Percentiles rank a stretch among this genome's conserved stretches.
Evolutionary conservation across 345 rosid species (phyloP).

Genomic region (Carallia pectinifolia): DNA sequence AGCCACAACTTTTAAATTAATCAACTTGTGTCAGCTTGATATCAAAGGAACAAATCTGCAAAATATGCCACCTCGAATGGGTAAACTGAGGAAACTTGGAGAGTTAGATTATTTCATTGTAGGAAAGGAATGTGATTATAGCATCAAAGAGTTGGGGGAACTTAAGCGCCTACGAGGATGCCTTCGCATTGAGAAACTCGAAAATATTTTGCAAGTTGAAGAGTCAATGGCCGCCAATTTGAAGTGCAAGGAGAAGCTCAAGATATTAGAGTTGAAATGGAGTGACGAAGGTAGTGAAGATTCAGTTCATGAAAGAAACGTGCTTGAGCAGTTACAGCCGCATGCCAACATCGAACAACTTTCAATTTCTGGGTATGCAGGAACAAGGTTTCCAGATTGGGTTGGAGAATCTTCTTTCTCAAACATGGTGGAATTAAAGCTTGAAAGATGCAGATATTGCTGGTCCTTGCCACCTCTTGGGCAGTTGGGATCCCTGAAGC

Average conservation of each 20-base stretch:
- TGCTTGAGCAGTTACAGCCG: constrained; percentile 4
- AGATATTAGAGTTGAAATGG: not conserved
- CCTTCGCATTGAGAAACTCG: not conserved
- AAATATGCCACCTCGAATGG: not conserved
- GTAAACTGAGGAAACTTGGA: constrained; percentile 4
- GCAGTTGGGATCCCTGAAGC: not conserved
- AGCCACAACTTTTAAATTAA: not conserved
- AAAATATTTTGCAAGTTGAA: not conserved
- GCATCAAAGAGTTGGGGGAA: constrained; percentile 5
- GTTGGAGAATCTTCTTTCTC: not conserved
- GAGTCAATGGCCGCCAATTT: not conserved
- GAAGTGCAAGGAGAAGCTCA: not conserved
- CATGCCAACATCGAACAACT: not conserved
- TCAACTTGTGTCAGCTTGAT: not conserved
- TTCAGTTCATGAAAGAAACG: not conserved
- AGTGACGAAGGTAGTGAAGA: not conserved
- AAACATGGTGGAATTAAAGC: not conserved
- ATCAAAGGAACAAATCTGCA: not conserved
- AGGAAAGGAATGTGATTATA: not conserved
- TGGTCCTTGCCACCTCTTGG: not conserved
- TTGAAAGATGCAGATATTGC: not conserved
- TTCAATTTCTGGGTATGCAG: not conserved
- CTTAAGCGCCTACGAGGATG: not conserved
- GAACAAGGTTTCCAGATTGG: constrained; percentile 9
- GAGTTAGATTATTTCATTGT: not conserved